These are phyloP conservation scores for Xylona heveae DNA, from an alignment of 495 filamentous ascomycete species.

Conservation along the genomic window DNA sequence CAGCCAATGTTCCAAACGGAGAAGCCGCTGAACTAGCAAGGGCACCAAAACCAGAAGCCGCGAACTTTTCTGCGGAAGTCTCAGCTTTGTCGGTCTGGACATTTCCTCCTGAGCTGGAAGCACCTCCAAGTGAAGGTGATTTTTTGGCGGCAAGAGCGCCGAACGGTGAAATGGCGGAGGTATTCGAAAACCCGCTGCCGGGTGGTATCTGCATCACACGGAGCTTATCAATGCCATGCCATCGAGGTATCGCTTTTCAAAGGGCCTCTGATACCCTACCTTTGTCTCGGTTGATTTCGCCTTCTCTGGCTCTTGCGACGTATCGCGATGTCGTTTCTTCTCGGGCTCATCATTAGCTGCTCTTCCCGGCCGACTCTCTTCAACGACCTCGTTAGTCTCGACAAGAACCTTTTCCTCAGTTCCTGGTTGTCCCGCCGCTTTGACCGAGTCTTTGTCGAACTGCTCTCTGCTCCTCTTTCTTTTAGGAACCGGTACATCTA, in stretches of 20 bases:
- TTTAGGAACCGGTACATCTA: conserved; percentile 16
- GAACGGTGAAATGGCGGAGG: conserved; percentile 28
- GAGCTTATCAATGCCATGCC: not conserved
- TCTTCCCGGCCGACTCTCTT: conserved; percentile 8
- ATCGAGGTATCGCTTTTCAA: conserved; percentile 4
- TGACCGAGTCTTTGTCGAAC: conserved; percentile 21
- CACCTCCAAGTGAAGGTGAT: conserved; percentile 8
- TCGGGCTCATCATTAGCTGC: conserved; percentile 18
- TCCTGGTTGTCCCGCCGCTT: not conserved
- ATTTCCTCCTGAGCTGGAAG: conserved; percentile 6
- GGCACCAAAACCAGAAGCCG: conserved; percentile 26
- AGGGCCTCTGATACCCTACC: conserved; percentile 9
- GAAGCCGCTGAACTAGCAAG: conserved; percentile 27
- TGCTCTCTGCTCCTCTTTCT: conserved; percentile 33
- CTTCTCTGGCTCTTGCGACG: conserved; percentile 16
- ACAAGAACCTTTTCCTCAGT: conserved; percentile 5
- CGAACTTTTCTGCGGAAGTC: conserved; percentile 30
- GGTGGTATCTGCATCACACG: conserved; percentile 16
- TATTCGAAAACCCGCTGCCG: conserved; percentile 29
- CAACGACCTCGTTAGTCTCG: not conserved
- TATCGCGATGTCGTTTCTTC: conserved; percentile 25
- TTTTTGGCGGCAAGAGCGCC: conserved; percentile 15
- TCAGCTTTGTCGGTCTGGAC: conserved; percentile 7
- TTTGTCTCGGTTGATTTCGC: not conserved
- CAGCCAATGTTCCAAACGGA: conserved; percentile 27